phyloP scores from a whole-genome alignment of 2,329 filamentous ascomycete genomes.

The Beauveria rudraprayagi region DNA sequence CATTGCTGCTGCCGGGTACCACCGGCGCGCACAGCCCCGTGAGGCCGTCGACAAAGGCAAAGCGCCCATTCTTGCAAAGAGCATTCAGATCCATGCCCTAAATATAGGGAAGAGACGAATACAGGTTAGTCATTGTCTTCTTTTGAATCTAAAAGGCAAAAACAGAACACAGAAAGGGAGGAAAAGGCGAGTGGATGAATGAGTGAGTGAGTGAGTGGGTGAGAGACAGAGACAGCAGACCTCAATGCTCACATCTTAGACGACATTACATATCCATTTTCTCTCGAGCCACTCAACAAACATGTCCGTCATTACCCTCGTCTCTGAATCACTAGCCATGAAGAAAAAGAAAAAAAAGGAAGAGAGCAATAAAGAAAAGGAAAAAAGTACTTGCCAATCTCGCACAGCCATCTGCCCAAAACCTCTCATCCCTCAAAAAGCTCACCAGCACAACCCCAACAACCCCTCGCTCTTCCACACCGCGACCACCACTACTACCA shows the following conservation, averaged over 20 bases:
- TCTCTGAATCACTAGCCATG: not conserved
- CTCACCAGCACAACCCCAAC: conserved; percentile 66
- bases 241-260: no score
- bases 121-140: no score
- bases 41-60: conserved; percentile 71
- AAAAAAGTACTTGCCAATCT: conserved; percentile 45
- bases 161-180: no score
- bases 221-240: no score
- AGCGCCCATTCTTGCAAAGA: conserved; percentile 47
- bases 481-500: conserved; percentile 15
- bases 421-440: conserved; percentile 69
- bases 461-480: conserved; percentile 20
- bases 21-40: conserved; percentile 41
- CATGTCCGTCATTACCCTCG: not conserved
- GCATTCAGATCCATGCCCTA: conserved; percentile 65
- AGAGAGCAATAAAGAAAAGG: not conserved
- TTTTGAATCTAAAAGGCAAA: not conserved
- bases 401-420: conserved; percentile 67
- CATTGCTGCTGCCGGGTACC: not conserved
- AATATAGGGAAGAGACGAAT: no score
- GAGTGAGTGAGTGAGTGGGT: no score
- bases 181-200: no score
- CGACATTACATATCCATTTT: no score
- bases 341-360: no score
- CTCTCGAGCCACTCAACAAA: not conserved